These are phyloP conservation scores for Microdochium paspali DNA, from an alignment of 2,329 filamentous ascomycete genomes.

Conservation along the genomic window DNA sequence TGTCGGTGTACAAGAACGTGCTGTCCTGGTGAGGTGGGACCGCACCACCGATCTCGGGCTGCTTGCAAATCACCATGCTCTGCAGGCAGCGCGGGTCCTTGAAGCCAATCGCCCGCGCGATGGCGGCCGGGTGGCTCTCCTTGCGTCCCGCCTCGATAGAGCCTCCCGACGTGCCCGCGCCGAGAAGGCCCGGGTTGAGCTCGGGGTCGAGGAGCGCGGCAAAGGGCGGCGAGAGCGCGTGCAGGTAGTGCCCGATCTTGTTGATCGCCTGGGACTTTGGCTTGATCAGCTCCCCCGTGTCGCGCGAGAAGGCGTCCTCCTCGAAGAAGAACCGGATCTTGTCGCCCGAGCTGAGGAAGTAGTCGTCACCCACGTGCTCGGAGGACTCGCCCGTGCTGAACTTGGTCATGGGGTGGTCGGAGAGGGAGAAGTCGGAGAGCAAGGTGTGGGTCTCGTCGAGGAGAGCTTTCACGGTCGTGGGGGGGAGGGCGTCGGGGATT, in stretches of 20 bases:
- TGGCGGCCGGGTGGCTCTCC: slow-evolving; percentile 38
- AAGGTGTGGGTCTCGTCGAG: slow-evolving; percentile 66
- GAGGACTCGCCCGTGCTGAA: slow-evolving; percentile 75
- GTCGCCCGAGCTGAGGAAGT: slow-evolving; percentile 85
- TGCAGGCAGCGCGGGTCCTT: slow-evolving; percentile 69
- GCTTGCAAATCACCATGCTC: slow-evolving; percentile 98
- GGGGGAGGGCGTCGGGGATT: slow-evolving; percentile 65
- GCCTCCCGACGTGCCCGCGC: slow-evolving; percentile 34
- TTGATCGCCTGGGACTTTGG: slow-evolving; percentile 84
- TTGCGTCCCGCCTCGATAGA: slow-evolving; percentile 18
- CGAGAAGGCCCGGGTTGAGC: slow-evolving; percentile 31
- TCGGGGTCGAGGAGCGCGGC: slow-evolving; percentile 38
- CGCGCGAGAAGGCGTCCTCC: slow-evolving; percentile 71
- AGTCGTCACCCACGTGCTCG: slow-evolving; percentile 84
- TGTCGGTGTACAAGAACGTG: slow-evolving; percentile 84
- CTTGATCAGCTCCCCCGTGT: slow-evolving; percentile 54
- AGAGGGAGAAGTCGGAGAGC: slow-evolving; percentile 67
- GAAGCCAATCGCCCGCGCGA: slow-evolving; percentile 67
- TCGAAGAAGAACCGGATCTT: slow-evolving; percentile 97
- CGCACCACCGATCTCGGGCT: slow-evolving; percentile 87
- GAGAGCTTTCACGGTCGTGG: slow-evolving; percentile 55
- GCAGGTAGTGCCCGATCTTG: slow-evolving; percentile 74
- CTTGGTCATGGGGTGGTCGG: slow-evolving; percentile 81
- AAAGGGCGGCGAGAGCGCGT: slow-evolving; percentile 60
- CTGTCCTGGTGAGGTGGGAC: slow-evolving; percentile 89